Percentiles rank a stretch among this genome's conserved stretches.
These are phyloP conservation scores for Fusarium falciforme DNA, from an alignment of 2,329 filamentous ascomycete genomes.

Conservation along the genomic window DNA sequence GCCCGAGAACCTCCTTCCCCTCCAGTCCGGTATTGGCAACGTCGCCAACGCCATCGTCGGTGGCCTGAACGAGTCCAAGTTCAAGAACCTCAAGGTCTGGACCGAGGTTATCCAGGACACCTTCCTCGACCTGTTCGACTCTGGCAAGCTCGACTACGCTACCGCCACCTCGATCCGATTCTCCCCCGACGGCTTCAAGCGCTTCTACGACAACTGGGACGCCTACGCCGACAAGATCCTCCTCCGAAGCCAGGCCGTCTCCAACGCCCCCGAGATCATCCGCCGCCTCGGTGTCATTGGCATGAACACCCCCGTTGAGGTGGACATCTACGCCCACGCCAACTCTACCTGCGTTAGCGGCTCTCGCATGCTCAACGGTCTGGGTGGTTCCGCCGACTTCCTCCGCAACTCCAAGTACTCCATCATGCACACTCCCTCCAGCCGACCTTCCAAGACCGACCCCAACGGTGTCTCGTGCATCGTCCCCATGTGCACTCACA, in stretches of 20 bases:
- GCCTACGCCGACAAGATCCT: constrained; percentile 83
- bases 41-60: constrained; percentile 93
- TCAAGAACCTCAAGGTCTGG: constrained; percentile 91
- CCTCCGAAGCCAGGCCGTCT: constrained; percentile 87
- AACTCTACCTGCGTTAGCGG: constrained; percentile 93
- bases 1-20: constrained; percentile 79
- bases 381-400: constrained; percentile 86
- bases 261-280: constrained; percentile 92
- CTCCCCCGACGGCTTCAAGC: constrained; percentile 89
- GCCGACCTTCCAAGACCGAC: constrained; percentile 83
- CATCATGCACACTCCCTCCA: constrained; percentile 93
- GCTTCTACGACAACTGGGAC: constrained; percentile 90
- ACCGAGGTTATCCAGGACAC: constrained; percentile 94
- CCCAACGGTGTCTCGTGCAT: constrained; percentile 86
- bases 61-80: constrained; percentile 82
- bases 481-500: constrained; percentile 92
- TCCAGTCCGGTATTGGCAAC: constrained; percentile 92
- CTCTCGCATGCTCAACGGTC: constrained; percentile 86
- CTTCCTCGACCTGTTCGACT: constrained; percentile 93
- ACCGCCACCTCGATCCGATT: constrained; percentile 92
- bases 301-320: constrained; percentile 95
- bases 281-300: constrained; percentile 87
- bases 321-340: constrained; percentile 94
- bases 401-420: constrained; percentile 82
- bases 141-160: constrained; percentile 86